Conservation (phyloP, 202 grass and related monocot species). For the Musa balbisiana region DNA sequence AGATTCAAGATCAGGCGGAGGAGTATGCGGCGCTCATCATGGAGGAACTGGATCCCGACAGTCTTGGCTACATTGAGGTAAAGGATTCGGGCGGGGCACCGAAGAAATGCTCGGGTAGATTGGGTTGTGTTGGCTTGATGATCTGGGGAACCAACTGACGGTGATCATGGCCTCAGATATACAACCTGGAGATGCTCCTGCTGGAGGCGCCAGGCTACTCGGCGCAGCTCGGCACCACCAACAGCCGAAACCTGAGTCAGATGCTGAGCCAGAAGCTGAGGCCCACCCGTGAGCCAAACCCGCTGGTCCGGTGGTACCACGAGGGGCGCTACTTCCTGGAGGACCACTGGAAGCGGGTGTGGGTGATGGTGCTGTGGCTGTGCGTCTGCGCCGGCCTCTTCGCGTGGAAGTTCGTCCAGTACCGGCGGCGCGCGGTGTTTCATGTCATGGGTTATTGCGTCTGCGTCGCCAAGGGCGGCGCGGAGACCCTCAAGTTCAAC, state of each 20-base stretch:
- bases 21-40: slow-evolving; percentile 94
- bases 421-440: slow-evolving; percentile 40
- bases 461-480: slow-evolving; percentile 77
- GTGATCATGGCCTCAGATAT: slow-evolving; percentile 24
- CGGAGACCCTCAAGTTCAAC: slow-evolving; percentile 95
- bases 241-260: slow-evolving; percentile 72
- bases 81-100: too few species aligned
- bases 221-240: slow-evolving; percentile 48
- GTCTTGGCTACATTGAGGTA: slow-evolving; percentile 75
- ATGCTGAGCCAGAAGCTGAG: slow-evolving; percentile 86
- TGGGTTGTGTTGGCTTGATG: too few species aligned
- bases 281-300: slow-evolving; percentile 73
- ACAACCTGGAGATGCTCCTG: slow-evolving; percentile 72
- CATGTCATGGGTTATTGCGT: slow-evolving; percentile 90
- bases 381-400: slow-evolving; percentile 47
- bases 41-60: slow-evolving; percentile 88
- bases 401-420: slow-evolving; percentile 72
- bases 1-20: slow-evolving; percentile 61
- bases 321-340: slow-evolving; percentile 48
- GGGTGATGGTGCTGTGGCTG: slow-evolving; percentile 68
- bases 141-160: too few species aligned
- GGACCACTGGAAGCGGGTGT: slow-evolving; percentile 74
- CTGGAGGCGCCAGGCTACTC: slow-evolving; percentile 63
- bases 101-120: too few species aligned
- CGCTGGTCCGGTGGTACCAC: slow-evolving; percentile 40